Conservation (phyloP, 2,329 filamentous ascomycete species). For the Colletotrichum sp. region DNA sequence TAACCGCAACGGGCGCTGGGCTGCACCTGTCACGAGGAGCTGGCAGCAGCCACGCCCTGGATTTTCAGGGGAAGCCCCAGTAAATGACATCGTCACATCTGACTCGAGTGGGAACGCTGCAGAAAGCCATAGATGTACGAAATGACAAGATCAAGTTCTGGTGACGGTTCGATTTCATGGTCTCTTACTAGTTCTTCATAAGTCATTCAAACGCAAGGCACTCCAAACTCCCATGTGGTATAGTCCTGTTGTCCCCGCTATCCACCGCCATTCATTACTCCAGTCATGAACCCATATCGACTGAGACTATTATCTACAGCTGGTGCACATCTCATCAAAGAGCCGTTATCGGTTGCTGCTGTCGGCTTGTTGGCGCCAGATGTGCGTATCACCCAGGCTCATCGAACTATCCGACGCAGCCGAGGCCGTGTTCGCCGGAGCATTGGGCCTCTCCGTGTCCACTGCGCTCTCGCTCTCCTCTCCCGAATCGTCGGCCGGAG, state of each 20-base stretch:
- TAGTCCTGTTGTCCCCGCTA: conserved; percentile 6
- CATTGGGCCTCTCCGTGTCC: conserved; percentile 1
- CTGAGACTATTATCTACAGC: conserved; percentile 4
- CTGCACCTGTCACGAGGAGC: neutral
- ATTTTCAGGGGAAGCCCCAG: neutral
- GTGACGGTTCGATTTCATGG: neutral
- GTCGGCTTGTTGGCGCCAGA: conserved; percentile 45
- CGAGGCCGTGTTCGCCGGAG: conserved; percentile 18
- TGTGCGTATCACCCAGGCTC: conserved; percentile 55
- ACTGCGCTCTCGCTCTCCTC: conserved; percentile 8
- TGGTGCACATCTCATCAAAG: too few species aligned
- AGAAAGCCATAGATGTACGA: neutral
- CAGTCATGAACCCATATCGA: neutral
- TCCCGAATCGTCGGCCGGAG: conserved; percentile 34
- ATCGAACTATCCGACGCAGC: conserved; percentile 48
- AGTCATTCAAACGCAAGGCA: neutral
- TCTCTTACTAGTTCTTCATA: neutral
- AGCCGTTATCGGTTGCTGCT: neutral
- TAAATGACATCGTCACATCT: neutral
- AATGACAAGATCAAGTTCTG: neutral
- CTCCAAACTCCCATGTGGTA: neutral
- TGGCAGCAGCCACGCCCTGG: neutral
- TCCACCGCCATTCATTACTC: neutral
- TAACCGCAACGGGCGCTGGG: neutral
- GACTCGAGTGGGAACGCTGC: neutral